Evolutionary conservation across 352 stramenopile genomes (phyloP), one percentile per base, ranked within the genome.

Genomic region (Pythium angustatum): DNA sequence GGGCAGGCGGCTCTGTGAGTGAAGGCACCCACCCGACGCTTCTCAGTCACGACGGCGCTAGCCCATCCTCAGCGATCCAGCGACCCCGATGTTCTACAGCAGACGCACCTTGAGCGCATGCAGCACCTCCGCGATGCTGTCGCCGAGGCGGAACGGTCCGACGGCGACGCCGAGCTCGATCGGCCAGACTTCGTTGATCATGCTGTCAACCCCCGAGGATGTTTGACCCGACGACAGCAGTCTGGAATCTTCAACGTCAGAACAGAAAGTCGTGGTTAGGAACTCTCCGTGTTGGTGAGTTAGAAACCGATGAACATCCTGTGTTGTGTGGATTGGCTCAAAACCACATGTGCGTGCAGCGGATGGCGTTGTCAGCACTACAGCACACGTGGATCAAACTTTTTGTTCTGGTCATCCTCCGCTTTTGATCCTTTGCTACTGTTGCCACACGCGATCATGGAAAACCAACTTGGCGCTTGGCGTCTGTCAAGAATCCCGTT

Each of bases 111-210:
- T 93, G 62, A 95, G 81, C 28, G 80, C 82, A 59, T 91, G 73
- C 7, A 95, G 74, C 55, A 79, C 83, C 36, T 93, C 84, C 5
- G 81, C 81, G 45, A 95, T 70, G 47, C 64, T 93, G 22, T 85
- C 80, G 6, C 87, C 87, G 2, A 95, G 77, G 6, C 75, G 81
- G 68, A 95, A 93, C 21, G 87, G 87, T 0, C 87, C 87, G 11
- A 95, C 79, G 41, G 72, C 78, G n/a, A 68, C 78, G 75, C 87
- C 87, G 48, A 91, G 72, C 52, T 91, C 85, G 61, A 95, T 91
- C 69, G 83, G 79, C 87, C 87, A 95, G 48, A 95, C 80, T 66
- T 93, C 79, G 34, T 81, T 77, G 63, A 82, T 90, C 84, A 90
- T 87, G 15, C 57, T 56, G 24, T 48, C 21, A 6, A 12, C 31